Percentiles rank a stretch among this genome's conserved stretches.
phyloP scores from a whole-genome alignment of 2,329 filamentous ascomycete species.

The Elsinoe necatrix region DNA sequence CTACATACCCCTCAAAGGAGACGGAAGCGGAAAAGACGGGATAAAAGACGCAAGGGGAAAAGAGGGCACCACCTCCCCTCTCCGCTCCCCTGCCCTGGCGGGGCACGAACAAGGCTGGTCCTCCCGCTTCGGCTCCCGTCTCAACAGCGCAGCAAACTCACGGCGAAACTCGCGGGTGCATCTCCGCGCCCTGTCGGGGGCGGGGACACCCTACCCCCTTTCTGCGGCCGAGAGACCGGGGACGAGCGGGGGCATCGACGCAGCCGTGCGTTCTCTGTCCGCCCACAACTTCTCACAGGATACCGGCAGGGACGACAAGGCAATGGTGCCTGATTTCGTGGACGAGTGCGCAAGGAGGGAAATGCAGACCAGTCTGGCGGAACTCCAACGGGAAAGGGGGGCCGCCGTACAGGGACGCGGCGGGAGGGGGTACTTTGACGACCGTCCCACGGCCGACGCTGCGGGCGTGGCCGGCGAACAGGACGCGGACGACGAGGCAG shows the following conservation, averaged over 20 bases:
- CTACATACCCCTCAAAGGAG: not conserved
- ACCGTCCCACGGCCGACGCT: not conserved
- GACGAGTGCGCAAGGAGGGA: conserved; percentile 24
- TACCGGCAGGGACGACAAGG: not conserved
- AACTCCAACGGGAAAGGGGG: not conserved
- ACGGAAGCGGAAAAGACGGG: not conserved
- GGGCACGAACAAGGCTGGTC: conserved; percentile 17
- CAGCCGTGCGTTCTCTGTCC: conserved; percentile 19
- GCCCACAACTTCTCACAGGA: no score
- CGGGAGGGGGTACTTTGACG: conserved; percentile 26
- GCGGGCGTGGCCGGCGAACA: not conserved
- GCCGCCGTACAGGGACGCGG: conserved; percentile 22
- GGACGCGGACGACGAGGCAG: conserved; percentile 41
- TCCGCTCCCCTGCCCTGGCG: conserved; percentile 1
- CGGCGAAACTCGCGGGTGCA: conserved; percentile 13
- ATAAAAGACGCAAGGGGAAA: no score
- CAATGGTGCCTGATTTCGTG: conserved; percentile 40
- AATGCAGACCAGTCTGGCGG: not conserved
- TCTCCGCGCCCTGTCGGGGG: not conserved
- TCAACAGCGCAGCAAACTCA: conserved; percentile 14
- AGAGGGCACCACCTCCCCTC: conserved; percentile 34
- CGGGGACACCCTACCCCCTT: not conserved
- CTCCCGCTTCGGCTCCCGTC: conserved; percentile 18
- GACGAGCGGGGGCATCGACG: conserved; percentile 15
- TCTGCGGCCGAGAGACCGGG: not conserved